Evolutionary conservation across 2,329 filamentous ascomycete genomes (phyloP).

Genomic region (Neopestalotiopsis clavispora): DNA sequence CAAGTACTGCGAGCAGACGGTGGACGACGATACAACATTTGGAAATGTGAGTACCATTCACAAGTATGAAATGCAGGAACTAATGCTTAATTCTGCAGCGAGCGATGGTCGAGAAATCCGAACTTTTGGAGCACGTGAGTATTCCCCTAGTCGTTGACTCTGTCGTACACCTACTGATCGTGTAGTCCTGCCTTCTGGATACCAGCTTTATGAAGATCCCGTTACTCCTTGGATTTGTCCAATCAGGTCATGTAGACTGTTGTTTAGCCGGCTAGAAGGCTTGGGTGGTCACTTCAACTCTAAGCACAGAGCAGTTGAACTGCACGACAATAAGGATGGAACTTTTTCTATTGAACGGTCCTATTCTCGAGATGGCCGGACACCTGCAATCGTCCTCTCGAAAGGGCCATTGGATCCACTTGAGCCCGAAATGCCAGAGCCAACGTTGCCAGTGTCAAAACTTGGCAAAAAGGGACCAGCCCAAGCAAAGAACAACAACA

Average conservation of each 20-base stretch:
- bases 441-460: conserved; percentile 18
- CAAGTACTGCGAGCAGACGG: background rate
- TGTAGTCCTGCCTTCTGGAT: conserved; percentile 38
- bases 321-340: conserved; percentile 48
- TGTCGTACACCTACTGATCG: background rate
- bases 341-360: conserved; percentile 38
- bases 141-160: background rate
- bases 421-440: conserved; percentile 25
- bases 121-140: conserved; percentile 28
- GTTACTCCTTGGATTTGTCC: conserved; percentile 40
- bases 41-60: conserved; percentile 9
- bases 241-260: conserved; percentile 39
- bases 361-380: background rate
- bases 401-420: conserved; percentile 24
- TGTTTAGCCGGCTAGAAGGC: conserved; percentile 27
- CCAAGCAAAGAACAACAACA: background rate
- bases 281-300: conserved; percentile 31
- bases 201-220: conserved; percentile 31
- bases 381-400: conserved; percentile 29
- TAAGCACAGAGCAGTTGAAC: conserved; percentile 23
- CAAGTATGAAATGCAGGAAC: background rate
- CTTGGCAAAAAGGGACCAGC: background rate
- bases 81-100: background rate
- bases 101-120: background rate
- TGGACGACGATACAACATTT: conserved; percentile 8